Conservation (phyloP, 257 asterid genomes). For the Capsicum baccatum region DNA sequence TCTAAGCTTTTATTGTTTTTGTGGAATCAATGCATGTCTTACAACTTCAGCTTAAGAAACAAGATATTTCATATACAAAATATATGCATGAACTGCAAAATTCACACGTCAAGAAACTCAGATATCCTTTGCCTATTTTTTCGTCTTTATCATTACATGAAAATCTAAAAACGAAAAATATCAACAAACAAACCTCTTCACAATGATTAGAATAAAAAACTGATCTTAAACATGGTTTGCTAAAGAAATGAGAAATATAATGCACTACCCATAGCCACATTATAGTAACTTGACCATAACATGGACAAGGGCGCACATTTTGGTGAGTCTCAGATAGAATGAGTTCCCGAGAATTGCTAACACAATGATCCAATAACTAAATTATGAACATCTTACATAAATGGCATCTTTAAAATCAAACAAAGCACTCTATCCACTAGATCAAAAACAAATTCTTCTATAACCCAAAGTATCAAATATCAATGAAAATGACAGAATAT, state of each 20-base stretch:
- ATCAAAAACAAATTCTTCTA: not conserved
- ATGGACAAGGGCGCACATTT: not conserved
- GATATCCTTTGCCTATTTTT: conserved; percentile 49
- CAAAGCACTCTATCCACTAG: not conserved
- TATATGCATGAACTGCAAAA: conserved; percentile 60
- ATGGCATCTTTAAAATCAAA: not conserved
- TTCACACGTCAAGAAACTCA: conserved; percentile 50
- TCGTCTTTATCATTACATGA: conserved; percentile 56
- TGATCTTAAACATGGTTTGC: not conserved
- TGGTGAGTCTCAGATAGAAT: not conserved
- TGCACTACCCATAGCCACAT: not conserved
- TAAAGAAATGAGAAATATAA: not conserved
- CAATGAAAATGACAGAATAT: no score
- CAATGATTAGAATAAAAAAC: not conserved
- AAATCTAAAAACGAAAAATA: conserved; percentile 34
- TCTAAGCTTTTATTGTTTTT: conserved; percentile 42
- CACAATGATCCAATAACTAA: not conserved
- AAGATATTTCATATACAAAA: not conserved
- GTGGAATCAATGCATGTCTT: conserved; percentile 58
- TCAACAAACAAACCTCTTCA: not conserved
- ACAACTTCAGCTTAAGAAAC: conserved; percentile 53
- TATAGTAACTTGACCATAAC: not conserved
- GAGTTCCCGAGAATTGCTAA: not conserved
- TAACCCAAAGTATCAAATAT: no score
- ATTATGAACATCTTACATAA: not conserved